phyloP scores from a whole-genome alignment of 1,284 basidiomycete genomes.

The Heterobasidion occidentale region DNA sequence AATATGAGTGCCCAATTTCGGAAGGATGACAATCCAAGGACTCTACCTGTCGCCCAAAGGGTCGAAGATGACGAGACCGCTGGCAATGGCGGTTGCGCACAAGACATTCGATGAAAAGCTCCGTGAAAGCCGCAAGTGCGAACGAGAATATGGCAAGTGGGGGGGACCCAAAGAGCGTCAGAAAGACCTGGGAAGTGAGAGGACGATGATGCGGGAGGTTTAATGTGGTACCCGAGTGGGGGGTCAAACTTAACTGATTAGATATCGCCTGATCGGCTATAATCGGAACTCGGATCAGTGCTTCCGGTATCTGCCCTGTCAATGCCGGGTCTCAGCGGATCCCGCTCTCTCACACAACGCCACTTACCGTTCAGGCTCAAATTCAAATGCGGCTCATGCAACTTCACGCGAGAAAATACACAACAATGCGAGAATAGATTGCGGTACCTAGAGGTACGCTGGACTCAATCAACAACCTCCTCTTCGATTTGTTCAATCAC shows the following conservation, averaged over 20 bases:
- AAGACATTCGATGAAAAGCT: conserved; percentile 14
- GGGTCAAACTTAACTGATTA: conserved; percentile 20
- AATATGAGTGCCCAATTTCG: conserved; percentile 7
- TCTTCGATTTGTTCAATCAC: conserved; percentile 88
- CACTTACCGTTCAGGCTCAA: not conserved
- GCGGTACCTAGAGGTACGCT: not conserved
- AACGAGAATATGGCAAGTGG: conserved; percentile 2
- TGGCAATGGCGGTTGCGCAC: conserved; percentile 17
- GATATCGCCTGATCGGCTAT: conserved; percentile 14
- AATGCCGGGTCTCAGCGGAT: not conserved
- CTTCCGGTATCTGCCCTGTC: not conserved
- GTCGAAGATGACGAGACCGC: conserved; percentile 34
- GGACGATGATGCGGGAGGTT: conserved; percentile 9
- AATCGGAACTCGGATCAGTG: conserved; percentile 5
- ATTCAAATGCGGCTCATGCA: not conserved
- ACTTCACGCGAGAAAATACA: not conserved
- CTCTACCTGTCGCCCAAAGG: conserved; percentile 44
- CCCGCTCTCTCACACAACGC: not conserved
- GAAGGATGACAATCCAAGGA: not conserved
- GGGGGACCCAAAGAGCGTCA: conserved; percentile 10
- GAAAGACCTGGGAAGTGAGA: conserved; percentile 12
- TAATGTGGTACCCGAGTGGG: conserved; percentile 1
- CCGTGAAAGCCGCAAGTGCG: conserved; percentile 10
- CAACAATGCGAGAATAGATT: not conserved
- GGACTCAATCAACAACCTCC: conserved; percentile 44